Base-by-base conservation (phyloP, 2,329 filamentous ascomycete genomes). In the Ceratocystis harringtonii region DNA sequence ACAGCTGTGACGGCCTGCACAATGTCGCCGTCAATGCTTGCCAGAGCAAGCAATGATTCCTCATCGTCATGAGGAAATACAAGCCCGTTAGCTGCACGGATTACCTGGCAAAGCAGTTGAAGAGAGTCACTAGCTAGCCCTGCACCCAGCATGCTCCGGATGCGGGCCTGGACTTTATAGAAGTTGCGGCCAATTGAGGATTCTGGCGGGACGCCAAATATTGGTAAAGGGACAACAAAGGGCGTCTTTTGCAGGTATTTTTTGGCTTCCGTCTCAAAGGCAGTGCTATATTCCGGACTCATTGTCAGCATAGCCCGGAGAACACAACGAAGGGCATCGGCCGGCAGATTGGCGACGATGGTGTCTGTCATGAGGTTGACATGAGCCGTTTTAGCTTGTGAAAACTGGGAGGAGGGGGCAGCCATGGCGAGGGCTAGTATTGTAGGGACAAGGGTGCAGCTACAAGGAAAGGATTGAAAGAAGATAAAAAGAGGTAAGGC, bases 341-440 rank as follows among this genome's bases (percentile, higher is more conserved):
- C 68, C 0, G 75, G 72, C 28, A 78, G 68, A 58, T 76, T 78
- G n/a, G 73, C 75, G 63, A 78, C 76, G 65, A 78, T 73, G 3
- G 74, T 77, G 65, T 78, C 77, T 1, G 74, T 76, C 77, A 78
- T 78, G 74, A 78, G 76, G 63, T 78, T 79, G 68, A 78, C 75
- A 69, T 78, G 77, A 30, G 76, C 74, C 44, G 68, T 69, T n/a
- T 69, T 71, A 64, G 67, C 68, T 63, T 68, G 44, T 6, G 62
- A 66, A 50, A 44, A 36, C n/a, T n/a, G 25, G 6, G 52, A 32
- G 25, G 41, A 28, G 28, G 45, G 15, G 8, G 58, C 15, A 2
- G 15, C 17, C 22, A 45, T 62, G 28, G 12, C 4, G 15, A 45
- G 17, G 19, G 19, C 32, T 15, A n/a, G 2, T 43, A n/a, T 8